Percentiles rank a stretch among this genome's conserved stretches.
Evolutionary conservation across 1,284 basidiomycete species (phyloP).

Genomic region (Exobasidium rhododendri): DNA sequence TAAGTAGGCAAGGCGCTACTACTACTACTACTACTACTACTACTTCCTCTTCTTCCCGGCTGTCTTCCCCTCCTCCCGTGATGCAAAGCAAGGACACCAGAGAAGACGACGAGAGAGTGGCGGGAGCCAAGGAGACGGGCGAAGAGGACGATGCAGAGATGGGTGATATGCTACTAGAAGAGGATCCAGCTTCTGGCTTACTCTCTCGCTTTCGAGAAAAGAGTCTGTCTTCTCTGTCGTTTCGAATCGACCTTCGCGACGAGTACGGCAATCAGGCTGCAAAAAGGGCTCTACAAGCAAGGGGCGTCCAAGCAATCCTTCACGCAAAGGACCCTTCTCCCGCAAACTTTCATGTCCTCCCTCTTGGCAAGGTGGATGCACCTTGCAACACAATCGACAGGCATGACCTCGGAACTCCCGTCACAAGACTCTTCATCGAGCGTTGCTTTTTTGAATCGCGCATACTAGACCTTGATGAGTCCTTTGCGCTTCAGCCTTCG

Average conservation of each 20-base stretch:
- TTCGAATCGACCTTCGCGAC: constrained; percentile 6
- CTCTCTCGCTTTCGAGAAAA: background rate
- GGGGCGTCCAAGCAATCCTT: background rate
- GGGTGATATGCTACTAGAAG: background rate
- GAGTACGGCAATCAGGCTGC: background rate
- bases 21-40: too few relatives aligned
- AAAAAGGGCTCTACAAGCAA: background rate
- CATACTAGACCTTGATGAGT: constrained; percentile 1
- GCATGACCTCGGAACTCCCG: background rate
- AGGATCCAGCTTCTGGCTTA: constrained; percentile 6
- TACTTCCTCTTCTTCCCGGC: too few relatives aligned
- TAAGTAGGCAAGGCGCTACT: background rate
- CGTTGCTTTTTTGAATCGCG: constrained; percentile 11
- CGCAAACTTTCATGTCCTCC: constrained; percentile 5
- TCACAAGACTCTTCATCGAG: constrained; percentile 14
- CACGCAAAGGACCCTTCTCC: background rate
- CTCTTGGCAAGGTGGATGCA: constrained; percentile 1
- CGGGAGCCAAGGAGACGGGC: background rate
- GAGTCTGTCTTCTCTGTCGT: background rate
- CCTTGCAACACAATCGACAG: background rate
- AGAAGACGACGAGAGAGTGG: background rate
- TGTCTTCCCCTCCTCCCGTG: background rate
- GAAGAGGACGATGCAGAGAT: background rate
- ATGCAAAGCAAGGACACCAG: background rate
- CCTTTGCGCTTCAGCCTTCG: constrained; percentile 9